Percentiles rank a stretch among this genome's conserved stretches.
Evolutionary conservation across 331 rosid species (phyloP).

Genomic region (Telfairia occidentalis): DNA sequence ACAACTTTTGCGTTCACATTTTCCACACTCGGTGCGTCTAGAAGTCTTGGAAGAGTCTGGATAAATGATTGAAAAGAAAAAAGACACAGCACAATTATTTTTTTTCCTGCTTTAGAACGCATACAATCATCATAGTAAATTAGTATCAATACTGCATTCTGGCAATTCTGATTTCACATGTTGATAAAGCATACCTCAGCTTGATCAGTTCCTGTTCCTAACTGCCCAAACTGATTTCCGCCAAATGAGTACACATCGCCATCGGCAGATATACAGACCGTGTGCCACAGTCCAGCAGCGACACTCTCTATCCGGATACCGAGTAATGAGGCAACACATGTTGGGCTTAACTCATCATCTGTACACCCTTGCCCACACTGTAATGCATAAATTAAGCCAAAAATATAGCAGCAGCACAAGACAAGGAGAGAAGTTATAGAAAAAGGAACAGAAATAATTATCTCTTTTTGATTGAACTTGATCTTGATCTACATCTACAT

Average conservation of each 20-base stretch:
- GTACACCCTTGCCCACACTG: constrained; percentile 97
- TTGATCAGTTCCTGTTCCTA: constrained; percentile 85
- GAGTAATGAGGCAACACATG: constrained; percentile 64
- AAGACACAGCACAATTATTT: background rate
- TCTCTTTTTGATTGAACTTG: constrained; percentile 49
- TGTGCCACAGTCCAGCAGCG: constrained; percentile 95
- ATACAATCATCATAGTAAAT: background rate
- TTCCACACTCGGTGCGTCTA: constrained; percentile 78
- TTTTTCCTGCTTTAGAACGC: constrained; percentile 9
- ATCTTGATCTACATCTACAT: constrained; percentile 61
- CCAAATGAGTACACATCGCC: constrained; percentile 86
- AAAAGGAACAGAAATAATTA: constrained; percentile 33
- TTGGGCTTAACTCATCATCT: constrained; percentile 79
- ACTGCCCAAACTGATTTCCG: constrained; percentile 93
- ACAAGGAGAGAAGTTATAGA: constrained; percentile 4
- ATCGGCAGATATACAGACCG: constrained; percentile 72
- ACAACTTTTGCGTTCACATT: constrained; percentile 44
- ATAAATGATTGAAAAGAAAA: constrained; percentile 9
- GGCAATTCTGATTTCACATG: background rate
- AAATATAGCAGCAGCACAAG: constrained; percentile 20
- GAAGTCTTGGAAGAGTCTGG: constrained; percentile 75
- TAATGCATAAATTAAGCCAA: constrained; percentile 27
- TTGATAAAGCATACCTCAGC: constrained; percentile 51
- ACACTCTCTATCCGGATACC: constrained; percentile 68
- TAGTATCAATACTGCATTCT: background rate